Conservation (phyloP, 768 basidiomycete species). For the Calocera cornea region DNA sequence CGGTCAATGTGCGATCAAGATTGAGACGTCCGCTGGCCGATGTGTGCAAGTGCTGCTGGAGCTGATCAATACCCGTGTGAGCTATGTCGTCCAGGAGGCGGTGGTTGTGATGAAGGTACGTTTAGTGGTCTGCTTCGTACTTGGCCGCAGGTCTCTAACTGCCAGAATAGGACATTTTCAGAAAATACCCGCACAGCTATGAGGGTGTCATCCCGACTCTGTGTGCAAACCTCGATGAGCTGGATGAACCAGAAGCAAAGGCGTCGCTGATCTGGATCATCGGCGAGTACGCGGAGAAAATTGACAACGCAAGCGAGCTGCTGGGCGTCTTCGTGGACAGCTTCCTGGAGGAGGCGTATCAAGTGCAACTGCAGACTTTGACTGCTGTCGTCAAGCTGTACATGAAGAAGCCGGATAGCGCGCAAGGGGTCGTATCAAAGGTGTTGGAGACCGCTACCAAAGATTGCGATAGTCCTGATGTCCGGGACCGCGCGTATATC, state of each 20-base stretch:
- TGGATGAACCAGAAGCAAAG: slow-evolving; percentile 97
- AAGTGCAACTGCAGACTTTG: slow-evolving; percentile 43
- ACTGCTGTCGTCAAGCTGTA: slow-evolving; percentile 96
- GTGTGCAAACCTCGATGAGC: slow-evolving; percentile 86
- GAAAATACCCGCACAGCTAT: slow-evolving; percentile 90
- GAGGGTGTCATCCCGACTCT: slow-evolving; percentile 93
- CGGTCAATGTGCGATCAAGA: slow-evolving; percentile 91
- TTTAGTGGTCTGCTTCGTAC: not conserved
- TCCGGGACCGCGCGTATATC: slow-evolving; percentile 92
- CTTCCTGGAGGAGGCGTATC: slow-evolving; percentile 87
- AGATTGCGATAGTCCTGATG: slow-evolving; percentile 92
- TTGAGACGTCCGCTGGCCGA: slow-evolving; percentile 81
- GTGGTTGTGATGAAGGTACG: slow-evolving; percentile 96
- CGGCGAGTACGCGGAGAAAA: slow-evolving; percentile 94
- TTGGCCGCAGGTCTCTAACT: not conserved
- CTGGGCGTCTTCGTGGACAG: slow-evolving; percentile 79
- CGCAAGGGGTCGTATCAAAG: slow-evolving; percentile 84
- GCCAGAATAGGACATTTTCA: slow-evolving; percentile 74
- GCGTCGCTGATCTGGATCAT: slow-evolving; percentile 99
- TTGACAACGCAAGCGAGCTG: slow-evolving; percentile 91
- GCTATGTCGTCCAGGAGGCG: slow-evolving; percentile 96
- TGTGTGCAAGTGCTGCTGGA: slow-evolving; percentile 91
- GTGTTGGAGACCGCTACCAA: slow-evolving; percentile 90
- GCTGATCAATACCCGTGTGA: slow-evolving; percentile 81
- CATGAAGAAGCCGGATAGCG: slow-evolving; percentile 84